Conservation (phyloP, 371 early-diverging fungal species). For the Nematocida minor region DNA sequence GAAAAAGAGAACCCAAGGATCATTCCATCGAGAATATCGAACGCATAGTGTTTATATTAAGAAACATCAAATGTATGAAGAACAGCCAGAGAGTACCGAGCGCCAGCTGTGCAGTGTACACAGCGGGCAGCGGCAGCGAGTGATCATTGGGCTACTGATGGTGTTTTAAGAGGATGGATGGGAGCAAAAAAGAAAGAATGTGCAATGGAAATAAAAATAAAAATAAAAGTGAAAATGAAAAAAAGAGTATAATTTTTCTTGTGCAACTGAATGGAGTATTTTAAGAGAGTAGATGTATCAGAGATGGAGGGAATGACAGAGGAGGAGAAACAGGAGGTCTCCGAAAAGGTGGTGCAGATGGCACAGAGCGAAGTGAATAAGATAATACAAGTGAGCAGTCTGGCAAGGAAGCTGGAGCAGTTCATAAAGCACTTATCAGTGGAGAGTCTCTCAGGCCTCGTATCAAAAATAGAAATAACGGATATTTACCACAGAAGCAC, state of each 20-base stretch:
- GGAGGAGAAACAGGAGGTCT: slow-evolving; percentile 3
- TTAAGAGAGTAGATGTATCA: slow-evolving; percentile 16
- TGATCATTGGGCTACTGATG: too few relatives aligned
- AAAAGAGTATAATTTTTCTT: background rate
- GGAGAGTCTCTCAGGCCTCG: background rate
- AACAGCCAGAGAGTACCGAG: too few relatives aligned
- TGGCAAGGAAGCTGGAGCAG: slow-evolving; percentile 18
- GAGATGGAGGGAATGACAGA: background rate
- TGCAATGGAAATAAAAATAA: too few relatives aligned
- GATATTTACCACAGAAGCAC: slow-evolving; percentile 26
- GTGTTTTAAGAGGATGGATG: too few relatives aligned
- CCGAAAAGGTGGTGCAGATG: background rate
- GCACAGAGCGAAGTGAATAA: background rate
- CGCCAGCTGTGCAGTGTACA: too few relatives aligned
- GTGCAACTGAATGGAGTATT: slow-evolving; percentile 43
- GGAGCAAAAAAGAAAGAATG: too few relatives aligned
- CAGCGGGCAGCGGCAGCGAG: too few relatives aligned
- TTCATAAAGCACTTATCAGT: background rate
- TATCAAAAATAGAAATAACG: background rate
- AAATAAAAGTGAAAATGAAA: background rate
- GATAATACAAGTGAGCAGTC: background rate
- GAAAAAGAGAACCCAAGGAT: slow-evolving; percentile 63
- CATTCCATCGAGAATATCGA: slow-evolving; percentile 31
- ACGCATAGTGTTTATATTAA: too few relatives aligned
- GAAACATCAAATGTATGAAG: too few relatives aligned